A percentile compares a stretch with the other conserved stretches of the same genome.
Evolutionary conservation across 345 rosid species (phyloP).

Genomic region (Lepidium aucheri): DNA sequence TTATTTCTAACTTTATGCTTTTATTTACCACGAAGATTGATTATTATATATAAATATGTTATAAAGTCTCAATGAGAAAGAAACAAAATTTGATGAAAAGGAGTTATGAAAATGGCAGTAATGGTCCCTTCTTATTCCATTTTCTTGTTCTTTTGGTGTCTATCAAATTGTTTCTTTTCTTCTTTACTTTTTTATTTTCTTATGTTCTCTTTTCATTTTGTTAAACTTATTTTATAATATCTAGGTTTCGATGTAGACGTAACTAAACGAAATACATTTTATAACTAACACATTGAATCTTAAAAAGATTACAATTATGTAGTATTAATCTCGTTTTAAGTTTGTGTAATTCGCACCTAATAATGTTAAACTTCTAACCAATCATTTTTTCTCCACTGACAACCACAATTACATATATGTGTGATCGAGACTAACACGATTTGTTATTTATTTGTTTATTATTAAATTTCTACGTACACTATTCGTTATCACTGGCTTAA

Average conservation of each 20-base stretch:
- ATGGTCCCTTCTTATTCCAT: constrained; percentile 34
- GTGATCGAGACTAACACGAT: not conserved
- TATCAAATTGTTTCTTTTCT: constrained; percentile 15
- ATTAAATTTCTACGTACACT: not conserved
- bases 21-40: not conserved
- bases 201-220: not conserved
- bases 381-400: no score
- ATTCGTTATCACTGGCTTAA: no score
- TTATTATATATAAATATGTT: not conserved
- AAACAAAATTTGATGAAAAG: constrained; percentile 12
- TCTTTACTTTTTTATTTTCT: not conserved
- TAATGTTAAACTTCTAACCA: not conserved
- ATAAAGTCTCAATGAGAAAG: not conserved
- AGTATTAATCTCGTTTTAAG: not conserved
- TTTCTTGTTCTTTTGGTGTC: constrained; percentile 23
- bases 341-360: constrained; percentile 7
- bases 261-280: not conserved
- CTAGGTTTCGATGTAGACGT: not conserved
- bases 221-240: not conserved
- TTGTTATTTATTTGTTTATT: no score
- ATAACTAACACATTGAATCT: not conserved
- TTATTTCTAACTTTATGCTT: constrained; percentile 2
- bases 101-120: constrained; percentile 23
- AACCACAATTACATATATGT: no score
- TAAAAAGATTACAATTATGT: not conserved